These are phyloP conservation scores for Elasticomyces elasticus DNA, from an alignment of 495 filamentous ascomycete genomes.

Conservation along the genomic window DNA sequence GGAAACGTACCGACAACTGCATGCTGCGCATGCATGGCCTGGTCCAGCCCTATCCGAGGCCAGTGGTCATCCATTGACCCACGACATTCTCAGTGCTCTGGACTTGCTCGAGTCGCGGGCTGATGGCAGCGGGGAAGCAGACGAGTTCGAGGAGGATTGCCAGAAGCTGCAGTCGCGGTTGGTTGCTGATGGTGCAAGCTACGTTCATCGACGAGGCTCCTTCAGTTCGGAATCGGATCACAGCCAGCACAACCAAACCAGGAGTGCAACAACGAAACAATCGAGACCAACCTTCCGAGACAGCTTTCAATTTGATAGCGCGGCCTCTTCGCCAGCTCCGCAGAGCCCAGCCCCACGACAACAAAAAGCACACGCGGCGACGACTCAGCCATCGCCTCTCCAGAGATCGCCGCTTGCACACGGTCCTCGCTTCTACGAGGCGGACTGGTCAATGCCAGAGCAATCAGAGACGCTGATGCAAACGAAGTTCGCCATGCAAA, in stretches of 20 bases:
- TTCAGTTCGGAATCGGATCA: conserved; percentile 46
- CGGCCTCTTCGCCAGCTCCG: conserved; percentile 3
- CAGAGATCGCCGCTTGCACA: conserved; percentile 3
- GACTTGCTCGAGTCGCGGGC: conserved; percentile 42
- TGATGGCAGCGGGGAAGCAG: conserved; percentile 35
- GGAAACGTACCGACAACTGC: conserved; percentile 47
- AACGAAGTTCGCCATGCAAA: conserved; percentile 5
- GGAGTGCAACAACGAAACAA: background rate
- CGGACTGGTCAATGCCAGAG: conserved; percentile 11
- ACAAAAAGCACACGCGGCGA: background rate
- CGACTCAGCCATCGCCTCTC: conserved; percentile 1
- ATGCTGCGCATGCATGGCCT: conserved; percentile 44
- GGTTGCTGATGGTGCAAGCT: conserved; percentile 37
- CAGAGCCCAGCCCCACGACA: conserved; percentile 11
- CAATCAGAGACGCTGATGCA: conserved; percentile 3
- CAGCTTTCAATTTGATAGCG: conserved; percentile 7
- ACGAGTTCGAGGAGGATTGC: conserved; percentile 51
- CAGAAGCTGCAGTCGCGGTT: conserved; percentile 46
- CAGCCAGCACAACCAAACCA: conserved; percentile 28
- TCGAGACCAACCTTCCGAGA: conserved; percentile 7
- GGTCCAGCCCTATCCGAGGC: conserved; percentile 43
- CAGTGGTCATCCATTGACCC: conserved; percentile 53
- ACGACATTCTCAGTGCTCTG: conserved; percentile 53
- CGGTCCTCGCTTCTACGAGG: conserved; percentile 15
- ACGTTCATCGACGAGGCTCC: conserved; percentile 43